These are phyloP conservation scores for Starmera amethionina DNA, from an alignment of 805 yeast genomes.

Conservation along the genomic window DNA sequence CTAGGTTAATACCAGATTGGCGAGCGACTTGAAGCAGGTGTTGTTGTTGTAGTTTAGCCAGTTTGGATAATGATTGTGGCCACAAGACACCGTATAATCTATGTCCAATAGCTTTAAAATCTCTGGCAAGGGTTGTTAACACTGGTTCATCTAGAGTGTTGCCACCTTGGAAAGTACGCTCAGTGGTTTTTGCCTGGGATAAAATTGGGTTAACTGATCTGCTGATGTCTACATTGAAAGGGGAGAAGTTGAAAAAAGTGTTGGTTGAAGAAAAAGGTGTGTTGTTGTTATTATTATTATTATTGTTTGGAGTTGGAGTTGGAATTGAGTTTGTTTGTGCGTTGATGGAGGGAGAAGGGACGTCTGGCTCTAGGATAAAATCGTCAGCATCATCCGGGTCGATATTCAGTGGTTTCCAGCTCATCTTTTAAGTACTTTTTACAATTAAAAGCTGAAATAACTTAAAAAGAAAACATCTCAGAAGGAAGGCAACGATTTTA, in stretches of 20 bases:
- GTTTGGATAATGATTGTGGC: constrained; percentile 23
- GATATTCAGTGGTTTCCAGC: constrained; percentile 19
- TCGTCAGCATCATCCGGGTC: constrained; percentile 19
- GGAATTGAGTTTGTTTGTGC: constrained; percentile 1
- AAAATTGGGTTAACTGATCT: constrained; percentile 21
- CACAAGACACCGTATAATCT: constrained; percentile 34
- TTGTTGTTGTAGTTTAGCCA: constrained; percentile 21
- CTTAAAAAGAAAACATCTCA: constrained; percentile 7
- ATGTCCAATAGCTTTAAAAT: constrained; percentile 32
- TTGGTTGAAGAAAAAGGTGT: constrained; percentile 11
- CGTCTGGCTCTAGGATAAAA: constrained; percentile 19
- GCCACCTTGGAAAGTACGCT: constrained; percentile 40
- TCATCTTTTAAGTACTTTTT: constrained; percentile 9
- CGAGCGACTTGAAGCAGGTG: constrained; percentile 18
- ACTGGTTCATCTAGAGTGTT: constrained; percentile 70
- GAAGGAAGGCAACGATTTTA: constrained; percentile 21
- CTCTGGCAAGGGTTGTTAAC: constrained; percentile 40
- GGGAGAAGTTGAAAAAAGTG: constrained; percentile 18
- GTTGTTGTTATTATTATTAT: not conserved
- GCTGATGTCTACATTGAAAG: constrained; percentile 23
- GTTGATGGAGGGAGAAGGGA: constrained; percentile 12
- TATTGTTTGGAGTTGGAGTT: constrained; percentile 1
- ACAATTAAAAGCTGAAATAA: not conserved
- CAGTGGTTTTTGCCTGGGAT: constrained; percentile 18
- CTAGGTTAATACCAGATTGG: constrained; percentile 20